Conservation (phyloP, 179 eudicot genomes). For the Amaranthus tricolor region DNA sequence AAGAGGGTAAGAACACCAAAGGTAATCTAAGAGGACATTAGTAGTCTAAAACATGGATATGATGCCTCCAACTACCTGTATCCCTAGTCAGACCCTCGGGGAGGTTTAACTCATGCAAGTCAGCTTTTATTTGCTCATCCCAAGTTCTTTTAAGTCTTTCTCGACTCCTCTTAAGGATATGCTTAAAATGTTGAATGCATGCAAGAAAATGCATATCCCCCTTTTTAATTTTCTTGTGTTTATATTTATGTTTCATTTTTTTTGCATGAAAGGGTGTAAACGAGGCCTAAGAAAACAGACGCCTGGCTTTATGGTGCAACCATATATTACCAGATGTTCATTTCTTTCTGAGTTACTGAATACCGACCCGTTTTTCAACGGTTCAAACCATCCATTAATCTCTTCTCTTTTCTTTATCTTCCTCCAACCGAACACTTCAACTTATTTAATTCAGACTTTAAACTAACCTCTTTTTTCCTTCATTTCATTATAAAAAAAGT, state of each 20-base stretch:
- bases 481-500: background rate
- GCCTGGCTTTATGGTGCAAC: constrained; percentile 22
- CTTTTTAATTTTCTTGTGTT: too few relatives aligned
- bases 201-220: too few relatives aligned
- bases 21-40: too few relatives aligned
- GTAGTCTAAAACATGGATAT: too few relatives aligned
- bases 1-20: too few relatives aligned
- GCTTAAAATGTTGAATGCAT: too few relatives aligned
- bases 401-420: background rate
- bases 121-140: too few relatives aligned
- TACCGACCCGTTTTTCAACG: background rate
- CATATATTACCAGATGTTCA: constrained; percentile 25
- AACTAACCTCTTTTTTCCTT: background rate
- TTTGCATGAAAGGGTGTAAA: constrained; percentile 23
- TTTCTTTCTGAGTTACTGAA: constrained; percentile 6
- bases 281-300: constrained; percentile 25
- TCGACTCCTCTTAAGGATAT: too few relatives aligned
- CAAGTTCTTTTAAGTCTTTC: too few relatives aligned
- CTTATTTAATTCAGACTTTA: background rate
- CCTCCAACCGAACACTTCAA: constrained; percentile 1
- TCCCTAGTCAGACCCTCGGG: too few relatives aligned
- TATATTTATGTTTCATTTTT: background rate
- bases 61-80: too few relatives aligned
- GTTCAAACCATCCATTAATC: background rate
- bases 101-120: too few relatives aligned